These are phyloP conservation scores for Ophiostoma sp. DNA, from an alignment of 2,329 filamentous ascomycete species.

Conservation along the genomic window DNA sequence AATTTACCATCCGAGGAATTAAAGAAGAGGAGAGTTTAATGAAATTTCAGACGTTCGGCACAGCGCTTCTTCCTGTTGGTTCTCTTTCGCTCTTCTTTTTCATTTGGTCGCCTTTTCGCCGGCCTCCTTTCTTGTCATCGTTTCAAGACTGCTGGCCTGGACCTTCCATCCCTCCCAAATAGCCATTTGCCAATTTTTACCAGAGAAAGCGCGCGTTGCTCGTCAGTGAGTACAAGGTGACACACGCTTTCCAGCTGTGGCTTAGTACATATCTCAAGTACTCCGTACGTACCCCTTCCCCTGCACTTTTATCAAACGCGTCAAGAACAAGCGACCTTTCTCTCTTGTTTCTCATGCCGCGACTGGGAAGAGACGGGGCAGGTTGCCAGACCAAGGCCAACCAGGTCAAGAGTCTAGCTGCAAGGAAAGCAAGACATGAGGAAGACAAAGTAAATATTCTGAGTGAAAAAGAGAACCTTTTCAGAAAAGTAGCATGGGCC, in stretches of 20 bases:
- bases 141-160: constrained; percentile 1
- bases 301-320: constrained; percentile 1
- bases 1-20: constrained; percentile 7
- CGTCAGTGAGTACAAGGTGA: background rate
- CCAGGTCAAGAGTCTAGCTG: background rate
- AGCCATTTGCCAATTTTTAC: background rate
- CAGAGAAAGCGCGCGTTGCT: background rate
- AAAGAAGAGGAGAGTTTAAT: background rate
- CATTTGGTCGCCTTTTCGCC: background rate
- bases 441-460: background rate
- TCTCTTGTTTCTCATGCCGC: background rate
- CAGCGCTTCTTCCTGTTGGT: constrained; percentile 14
- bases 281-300: background rate
- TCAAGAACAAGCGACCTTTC: constrained; percentile 8
- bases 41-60: background rate
- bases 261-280: background rate
- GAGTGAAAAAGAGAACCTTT: background rate
- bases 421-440: background rate
- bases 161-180: background rate
- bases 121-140: background rate
- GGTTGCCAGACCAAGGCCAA: background rate
- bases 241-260: background rate
- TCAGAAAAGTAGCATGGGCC: background rate
- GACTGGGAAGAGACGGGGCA: background rate
- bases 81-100: background rate